These are phyloP conservation scores for Brachypodium distachyon DNA, from an alignment of 202 grass and related monocot species.

Conservation along the genomic window DNA sequence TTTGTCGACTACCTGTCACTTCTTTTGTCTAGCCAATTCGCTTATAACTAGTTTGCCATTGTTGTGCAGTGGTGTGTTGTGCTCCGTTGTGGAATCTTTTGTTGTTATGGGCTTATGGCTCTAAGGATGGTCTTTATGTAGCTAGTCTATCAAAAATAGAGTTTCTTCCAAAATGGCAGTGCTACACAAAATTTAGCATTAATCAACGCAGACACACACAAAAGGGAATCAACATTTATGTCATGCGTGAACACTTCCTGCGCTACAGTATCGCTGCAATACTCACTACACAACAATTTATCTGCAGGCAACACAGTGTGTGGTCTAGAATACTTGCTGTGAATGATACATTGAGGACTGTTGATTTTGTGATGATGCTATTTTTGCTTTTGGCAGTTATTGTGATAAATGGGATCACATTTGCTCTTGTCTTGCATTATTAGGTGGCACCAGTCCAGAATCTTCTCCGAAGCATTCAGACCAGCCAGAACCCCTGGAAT, in stretches of 20 bases:
- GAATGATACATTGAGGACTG: neutral
- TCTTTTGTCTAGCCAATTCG: neutral
- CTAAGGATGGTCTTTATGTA: neutral
- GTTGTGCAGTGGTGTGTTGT: neutral
- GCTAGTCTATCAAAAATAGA: neutral
- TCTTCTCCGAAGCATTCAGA: constrained; percentile 39
- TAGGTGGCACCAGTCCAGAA: constrained; percentile 52
- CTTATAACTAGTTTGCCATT: neutral
- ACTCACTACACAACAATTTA: neutral
- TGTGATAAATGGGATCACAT: constrained; percentile 19
- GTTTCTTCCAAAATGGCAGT: neutral
- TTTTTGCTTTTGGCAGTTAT: constrained; percentile 15
- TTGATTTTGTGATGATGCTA: constrained; percentile 2
- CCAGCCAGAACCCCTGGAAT: constrained; percentile 37
- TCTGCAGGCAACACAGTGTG: neutral
- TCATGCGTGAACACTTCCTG: neutral
- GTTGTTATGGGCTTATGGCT: neutral
- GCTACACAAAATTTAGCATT: neutral
- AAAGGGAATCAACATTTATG: neutral
- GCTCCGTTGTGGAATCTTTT: neutral
- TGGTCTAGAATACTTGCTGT: neutral
- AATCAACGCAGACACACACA: neutral
- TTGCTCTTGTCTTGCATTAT: constrained; percentile 30
- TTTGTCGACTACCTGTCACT: neutral
- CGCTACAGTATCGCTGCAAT: neutral